Conservation (phyloP, 768 basidiomycete species). For the Daedaleopsis nitida region DNA sequence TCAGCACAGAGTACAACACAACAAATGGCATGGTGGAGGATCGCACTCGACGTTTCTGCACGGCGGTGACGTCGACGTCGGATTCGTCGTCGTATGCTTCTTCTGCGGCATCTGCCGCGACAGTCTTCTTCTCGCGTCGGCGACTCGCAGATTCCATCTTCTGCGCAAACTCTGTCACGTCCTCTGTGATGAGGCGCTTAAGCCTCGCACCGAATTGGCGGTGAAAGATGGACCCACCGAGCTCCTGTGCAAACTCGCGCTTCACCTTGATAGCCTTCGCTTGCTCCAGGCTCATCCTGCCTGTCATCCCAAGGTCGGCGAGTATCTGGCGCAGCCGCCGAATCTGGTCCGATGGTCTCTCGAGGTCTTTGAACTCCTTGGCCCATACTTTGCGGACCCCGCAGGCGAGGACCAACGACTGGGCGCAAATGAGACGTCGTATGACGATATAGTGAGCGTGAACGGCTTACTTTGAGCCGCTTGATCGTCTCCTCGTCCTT, state of each 20-base stretch:
- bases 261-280: slow-evolving; percentile 73
- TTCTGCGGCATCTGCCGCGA: slow-evolving; percentile 32
- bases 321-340: slow-evolving; percentile 64
- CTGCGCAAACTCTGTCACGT: slow-evolving; percentile 71
- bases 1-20: neutral
- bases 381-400: slow-evolving; percentile 79
- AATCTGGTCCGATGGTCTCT: slow-evolving; percentile 63
- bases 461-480: slow-evolving; percentile 59
- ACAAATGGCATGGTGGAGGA: neutral
- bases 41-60: slow-evolving; percentile 35
- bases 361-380: slow-evolving; percentile 65
- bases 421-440: neutral
- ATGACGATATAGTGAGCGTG: neutral
- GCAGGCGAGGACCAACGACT: slow-evolving; percentile 74
- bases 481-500: slow-evolving; percentile 79
- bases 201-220: too few relatives aligned
- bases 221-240: slow-evolving; percentile 50
- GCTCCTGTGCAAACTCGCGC: slow-evolving; percentile 76
- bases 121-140: slow-evolving; percentile 16
- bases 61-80: slow-evolving; percentile 12
- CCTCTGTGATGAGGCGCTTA: slow-evolving; percentile 47
- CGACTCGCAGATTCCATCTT: slow-evolving; percentile 40
- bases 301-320: slow-evolving; percentile 76
- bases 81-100: slow-evolving; percentile 32
- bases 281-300: slow-evolving; percentile 76